phyloP scores from a whole-genome alignment of 306 rosid genomes.

The Cicer pinnatifidum region DNA sequence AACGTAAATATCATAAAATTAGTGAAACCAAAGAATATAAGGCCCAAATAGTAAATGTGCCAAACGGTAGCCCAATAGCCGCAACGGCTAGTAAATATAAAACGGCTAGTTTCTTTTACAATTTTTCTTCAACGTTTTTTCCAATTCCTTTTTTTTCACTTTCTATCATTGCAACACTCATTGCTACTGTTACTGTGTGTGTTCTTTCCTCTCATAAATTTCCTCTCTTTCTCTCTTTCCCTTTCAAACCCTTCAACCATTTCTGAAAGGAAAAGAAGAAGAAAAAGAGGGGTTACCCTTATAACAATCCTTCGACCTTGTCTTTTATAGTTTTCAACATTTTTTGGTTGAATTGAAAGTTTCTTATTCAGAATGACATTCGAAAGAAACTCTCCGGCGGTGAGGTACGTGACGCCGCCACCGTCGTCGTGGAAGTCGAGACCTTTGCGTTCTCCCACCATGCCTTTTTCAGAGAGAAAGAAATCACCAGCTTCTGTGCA shows the following conservation, averaged over 20 bases:
- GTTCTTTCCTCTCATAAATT: conserved; percentile 28
- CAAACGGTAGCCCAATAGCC: conserved; percentile 27
- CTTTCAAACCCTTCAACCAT: conserved; percentile 8
- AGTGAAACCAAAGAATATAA: no score
- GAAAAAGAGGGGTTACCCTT: conserved; percentile 12
- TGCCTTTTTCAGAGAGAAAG: conserved; percentile 66
- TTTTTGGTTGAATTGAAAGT: not conserved
- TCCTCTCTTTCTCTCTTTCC: not conserved
- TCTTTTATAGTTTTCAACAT: conserved; percentile 41
- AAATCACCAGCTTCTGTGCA: conserved; percentile 54
- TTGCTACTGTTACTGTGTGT: conserved; percentile 34
- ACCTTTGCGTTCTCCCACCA: conserved; percentile 43
- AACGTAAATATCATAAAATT: no score
- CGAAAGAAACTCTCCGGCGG: conserved; percentile 50
- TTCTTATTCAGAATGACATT: conserved; percentile 18
- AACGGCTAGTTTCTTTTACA: conserved; percentile 64
- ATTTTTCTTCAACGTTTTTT: conserved; percentile 13
- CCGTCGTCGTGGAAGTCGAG: conserved; percentile 46
- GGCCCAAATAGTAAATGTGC: not conserved
- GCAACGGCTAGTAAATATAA: conserved; percentile 82
- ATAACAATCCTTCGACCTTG: conserved; percentile 34
- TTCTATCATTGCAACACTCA: conserved; percentile 45
- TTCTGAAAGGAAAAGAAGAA: conserved; percentile 21
- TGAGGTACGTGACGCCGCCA: conserved; percentile 57
- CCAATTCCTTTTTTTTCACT: conserved; percentile 24